These are phyloP conservation scores for Closterium sp. DNA, from an alignment of 139 green algal species.

Conservation along the genomic window DNA sequence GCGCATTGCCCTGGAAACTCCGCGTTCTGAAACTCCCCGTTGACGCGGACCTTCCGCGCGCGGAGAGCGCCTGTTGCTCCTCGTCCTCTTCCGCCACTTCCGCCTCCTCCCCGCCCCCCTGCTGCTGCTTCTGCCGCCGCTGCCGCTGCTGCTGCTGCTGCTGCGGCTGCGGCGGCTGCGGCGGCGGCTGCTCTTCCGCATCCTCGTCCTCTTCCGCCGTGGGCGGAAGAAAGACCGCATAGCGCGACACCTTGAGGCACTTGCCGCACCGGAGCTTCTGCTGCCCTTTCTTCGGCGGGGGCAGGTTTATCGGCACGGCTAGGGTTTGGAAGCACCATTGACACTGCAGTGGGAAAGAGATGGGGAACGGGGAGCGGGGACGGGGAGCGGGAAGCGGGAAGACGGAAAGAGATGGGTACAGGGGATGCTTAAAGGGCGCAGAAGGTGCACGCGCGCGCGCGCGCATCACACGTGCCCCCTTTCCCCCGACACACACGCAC, in stretches of 20 bases:
- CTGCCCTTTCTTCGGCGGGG: not conserved
- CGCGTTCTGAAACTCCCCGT: not conserved
- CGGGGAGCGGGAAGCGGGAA: not conserved
- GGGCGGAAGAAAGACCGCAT: not conserved
- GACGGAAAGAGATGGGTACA: not conserved
- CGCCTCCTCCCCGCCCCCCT: not conserved
- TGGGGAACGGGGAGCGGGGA: not conserved
- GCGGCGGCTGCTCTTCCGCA: not conserved
- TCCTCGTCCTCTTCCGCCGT: not conserved
- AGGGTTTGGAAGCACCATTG: slow-evolving; percentile 16
- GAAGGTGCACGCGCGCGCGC: too few species aligned
- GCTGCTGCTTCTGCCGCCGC: not conserved
- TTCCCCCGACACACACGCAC: too few species aligned
- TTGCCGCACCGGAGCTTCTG: slow-evolving; percentile 40
- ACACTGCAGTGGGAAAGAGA: slow-evolving; percentile 7
- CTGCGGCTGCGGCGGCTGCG: not conserved
- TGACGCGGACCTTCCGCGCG: not conserved
- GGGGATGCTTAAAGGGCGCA: too few species aligned
- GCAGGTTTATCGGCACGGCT: slow-evolving; percentile 13
- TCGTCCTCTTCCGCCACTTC: not conserved
- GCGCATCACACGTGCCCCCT: too few species aligned
- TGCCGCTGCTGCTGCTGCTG: not conserved
- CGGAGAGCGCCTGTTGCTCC: not conserved
- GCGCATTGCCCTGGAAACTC: not conserved
- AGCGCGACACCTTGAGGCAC: slow-evolving; percentile 31